phyloP scores from a whole-genome alignment of 1,139 yeast genomes.

The Kodamaea sp. region DNA sequence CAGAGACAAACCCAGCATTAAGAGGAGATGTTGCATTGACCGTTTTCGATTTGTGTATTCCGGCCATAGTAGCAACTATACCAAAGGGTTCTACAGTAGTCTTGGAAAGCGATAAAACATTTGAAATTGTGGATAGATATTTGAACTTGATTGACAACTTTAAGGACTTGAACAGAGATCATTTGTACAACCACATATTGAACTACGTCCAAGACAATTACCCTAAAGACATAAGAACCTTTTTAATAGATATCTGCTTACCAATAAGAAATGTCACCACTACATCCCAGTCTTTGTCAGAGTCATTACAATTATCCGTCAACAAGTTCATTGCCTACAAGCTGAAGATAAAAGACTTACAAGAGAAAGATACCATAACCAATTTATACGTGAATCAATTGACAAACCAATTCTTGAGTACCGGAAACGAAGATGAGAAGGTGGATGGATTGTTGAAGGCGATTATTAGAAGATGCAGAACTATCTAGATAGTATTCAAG shows the following conservation, averaged over 20 bases:
- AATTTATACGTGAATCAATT: conserved; percentile 43
- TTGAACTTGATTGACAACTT: conserved; percentile 65
- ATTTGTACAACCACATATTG: conserved; percentile 66
- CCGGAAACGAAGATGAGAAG: conserved; percentile 28
- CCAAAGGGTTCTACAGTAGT: conserved; percentile 27
- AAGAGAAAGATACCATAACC: conserved; percentile 46
- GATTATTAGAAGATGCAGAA: conserved; percentile 40
- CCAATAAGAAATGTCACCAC: conserved; percentile 59
- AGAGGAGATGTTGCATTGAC: conserved; percentile 87
- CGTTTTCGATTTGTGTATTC: conserved; percentile 72
- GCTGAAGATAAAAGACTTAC: conserved; percentile 35
- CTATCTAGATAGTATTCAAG: conserved; percentile 14
- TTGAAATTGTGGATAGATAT: conserved; percentile 47
- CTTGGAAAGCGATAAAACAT: conserved; percentile 37
- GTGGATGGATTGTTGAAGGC: conserved; percentile 37
- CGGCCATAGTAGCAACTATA: conserved; percentile 43
- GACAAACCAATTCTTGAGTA: conserved; percentile 32
- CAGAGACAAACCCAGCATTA: conserved; percentile 85
- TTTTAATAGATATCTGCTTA: conserved; percentile 60
- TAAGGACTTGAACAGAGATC: conserved; percentile 65
- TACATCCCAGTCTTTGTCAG: conserved; percentile 49
- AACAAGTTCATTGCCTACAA: conserved; percentile 69
- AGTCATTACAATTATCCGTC: conserved; percentile 65
- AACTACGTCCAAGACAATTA: conserved; percentile 46
- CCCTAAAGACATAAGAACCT: conserved; percentile 41